Conservation (phyloP, 768 basidiomycete species). For the Leccinellum rugosiceps region DNA sequence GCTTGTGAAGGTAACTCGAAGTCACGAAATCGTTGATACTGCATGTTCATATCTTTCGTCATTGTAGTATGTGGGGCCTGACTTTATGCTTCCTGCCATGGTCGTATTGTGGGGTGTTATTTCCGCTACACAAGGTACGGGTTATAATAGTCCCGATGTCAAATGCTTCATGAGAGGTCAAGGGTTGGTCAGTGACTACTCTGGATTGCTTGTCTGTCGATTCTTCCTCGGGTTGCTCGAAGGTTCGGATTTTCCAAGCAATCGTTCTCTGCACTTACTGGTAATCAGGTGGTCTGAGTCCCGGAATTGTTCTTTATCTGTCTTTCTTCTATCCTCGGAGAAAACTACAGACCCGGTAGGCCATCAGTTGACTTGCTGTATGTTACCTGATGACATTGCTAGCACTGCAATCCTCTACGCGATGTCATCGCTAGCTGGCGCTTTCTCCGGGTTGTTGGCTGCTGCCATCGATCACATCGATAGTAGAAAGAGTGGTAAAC, state of each 20-base stretch:
- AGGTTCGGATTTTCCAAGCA: conserved; percentile 34
- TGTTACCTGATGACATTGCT: not conserved
- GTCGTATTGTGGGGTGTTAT: conserved; percentile 63
- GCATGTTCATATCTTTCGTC: not conserved
- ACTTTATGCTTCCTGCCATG: conserved; percentile 59
- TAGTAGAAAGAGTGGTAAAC: conserved; percentile 44
- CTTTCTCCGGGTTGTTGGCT: conserved; percentile 60
- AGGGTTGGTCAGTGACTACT: conserved; percentile 48
- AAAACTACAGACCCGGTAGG: conserved; percentile 23
- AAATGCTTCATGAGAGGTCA: not conserved
- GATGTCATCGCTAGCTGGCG: conserved; percentile 49
- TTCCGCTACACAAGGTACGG: conserved; percentile 53
- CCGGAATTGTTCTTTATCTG: conserved; percentile 54
- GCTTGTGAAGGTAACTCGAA: not conserved
- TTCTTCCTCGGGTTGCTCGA: conserved; percentile 54
- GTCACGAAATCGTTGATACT: too few relatives aligned
- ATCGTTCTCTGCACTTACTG: conserved; percentile 1
- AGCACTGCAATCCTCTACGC: conserved; percentile 40
- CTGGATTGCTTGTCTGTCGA: conserved; percentile 53
- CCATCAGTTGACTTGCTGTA: not conserved
- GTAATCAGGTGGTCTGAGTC: conserved; percentile 50
- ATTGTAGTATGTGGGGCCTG: conserved; percentile 44
- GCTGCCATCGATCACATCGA: conserved; percentile 51
- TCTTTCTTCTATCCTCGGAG: conserved; percentile 44
- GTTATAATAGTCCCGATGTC: not conserved